Evolutionary conservation across 2,329 filamentous ascomycete species (phyloP).

Genomic region (Cryphonectria nitschkei): DNA sequence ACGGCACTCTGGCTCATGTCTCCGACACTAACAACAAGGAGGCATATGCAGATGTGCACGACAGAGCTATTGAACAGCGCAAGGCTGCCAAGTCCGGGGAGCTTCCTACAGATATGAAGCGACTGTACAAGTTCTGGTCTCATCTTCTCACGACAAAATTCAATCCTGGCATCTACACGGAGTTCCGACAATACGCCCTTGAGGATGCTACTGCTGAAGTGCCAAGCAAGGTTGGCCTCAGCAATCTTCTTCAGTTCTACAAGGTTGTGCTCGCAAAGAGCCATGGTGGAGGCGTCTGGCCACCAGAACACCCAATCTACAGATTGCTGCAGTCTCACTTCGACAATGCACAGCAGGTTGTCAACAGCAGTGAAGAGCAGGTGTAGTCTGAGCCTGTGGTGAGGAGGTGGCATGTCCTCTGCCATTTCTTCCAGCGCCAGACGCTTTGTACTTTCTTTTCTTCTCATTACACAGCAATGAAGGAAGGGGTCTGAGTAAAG

Average conservation of each 20-base stretch:
- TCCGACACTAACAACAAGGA: constrained; percentile 29
- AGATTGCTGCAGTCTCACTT: constrained; percentile 19
- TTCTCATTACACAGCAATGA: not conserved
- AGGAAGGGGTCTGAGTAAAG: not conserved
- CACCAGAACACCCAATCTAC: constrained; percentile 30
- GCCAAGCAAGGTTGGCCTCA: constrained; percentile 58
- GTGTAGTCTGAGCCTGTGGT: constrained; percentile 16
- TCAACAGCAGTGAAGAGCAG: constrained; percentile 28
- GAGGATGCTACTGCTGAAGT: constrained; percentile 60
- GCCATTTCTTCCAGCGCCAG: constrained; percentile 1
- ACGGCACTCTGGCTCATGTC: constrained; percentile 22
- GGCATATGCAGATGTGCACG: constrained; percentile 43
- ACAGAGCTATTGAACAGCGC: constrained; percentile 45
- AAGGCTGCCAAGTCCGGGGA: constrained; percentile 40
- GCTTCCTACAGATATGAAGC: constrained; percentile 61
- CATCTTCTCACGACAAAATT: constrained; percentile 74
- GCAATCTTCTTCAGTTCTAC: constrained; percentile 69
- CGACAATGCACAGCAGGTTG: constrained; percentile 25
- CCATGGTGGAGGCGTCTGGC: constrained; percentile 32
- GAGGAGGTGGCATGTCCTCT: constrained; percentile 7
- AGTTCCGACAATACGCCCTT: constrained; percentile 70
- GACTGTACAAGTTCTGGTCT: constrained; percentile 76
- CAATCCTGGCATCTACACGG: constrained; percentile 74
- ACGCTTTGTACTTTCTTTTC: not conserved
- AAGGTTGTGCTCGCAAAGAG: constrained; percentile 37